These are phyloP conservation scores for Daldinia vernicosa DNA, from an alignment of 495 filamentous ascomycete genomes.

Conservation along the genomic window DNA sequence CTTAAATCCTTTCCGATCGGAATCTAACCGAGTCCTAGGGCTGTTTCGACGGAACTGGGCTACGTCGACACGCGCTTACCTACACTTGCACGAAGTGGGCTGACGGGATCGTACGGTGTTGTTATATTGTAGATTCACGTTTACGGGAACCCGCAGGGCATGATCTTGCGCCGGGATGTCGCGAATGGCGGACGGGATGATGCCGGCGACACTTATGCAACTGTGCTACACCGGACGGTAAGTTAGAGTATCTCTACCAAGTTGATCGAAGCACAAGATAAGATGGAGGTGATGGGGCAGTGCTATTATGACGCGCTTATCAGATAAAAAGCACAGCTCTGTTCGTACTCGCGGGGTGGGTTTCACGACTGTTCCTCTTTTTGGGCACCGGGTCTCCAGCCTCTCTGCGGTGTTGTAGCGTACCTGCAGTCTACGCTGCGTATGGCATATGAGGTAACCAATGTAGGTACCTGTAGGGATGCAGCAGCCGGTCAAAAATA, in stretches of 20 bases:
- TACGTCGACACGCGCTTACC: neutral
- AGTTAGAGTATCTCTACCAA: neutral
- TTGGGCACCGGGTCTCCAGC: neutral
- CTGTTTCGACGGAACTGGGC: constrained; percentile 2
- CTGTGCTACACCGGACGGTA: neutral
- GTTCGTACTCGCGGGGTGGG: neutral
- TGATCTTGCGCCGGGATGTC: constrained; percentile 19
- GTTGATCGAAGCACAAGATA: constrained; percentile 7
- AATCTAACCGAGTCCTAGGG: constrained; percentile 21
- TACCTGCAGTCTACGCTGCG: constrained; percentile 17
- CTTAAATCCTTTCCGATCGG: constrained; percentile 26
- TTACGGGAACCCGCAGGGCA: constrained; percentile 7
- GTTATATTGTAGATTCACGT: neutral
- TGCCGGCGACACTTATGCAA: constrained; percentile 2
- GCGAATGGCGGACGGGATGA: neutral
- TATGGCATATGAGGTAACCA: neutral
- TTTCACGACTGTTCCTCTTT: constrained; percentile 14
- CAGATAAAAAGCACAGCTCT: neutral
- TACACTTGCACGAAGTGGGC: constrained; percentile 5
- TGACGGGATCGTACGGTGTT: constrained; percentile 11
- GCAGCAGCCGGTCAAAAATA: neutral
- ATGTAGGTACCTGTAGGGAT: neutral
- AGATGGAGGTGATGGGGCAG: neutral
- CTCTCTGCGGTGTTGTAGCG: constrained; percentile 2
- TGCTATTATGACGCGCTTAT: constrained; percentile 14